phyloP scores from a whole-genome alignment of 352 stramenopile species.

The Aphanomyces stellatus region DNA sequence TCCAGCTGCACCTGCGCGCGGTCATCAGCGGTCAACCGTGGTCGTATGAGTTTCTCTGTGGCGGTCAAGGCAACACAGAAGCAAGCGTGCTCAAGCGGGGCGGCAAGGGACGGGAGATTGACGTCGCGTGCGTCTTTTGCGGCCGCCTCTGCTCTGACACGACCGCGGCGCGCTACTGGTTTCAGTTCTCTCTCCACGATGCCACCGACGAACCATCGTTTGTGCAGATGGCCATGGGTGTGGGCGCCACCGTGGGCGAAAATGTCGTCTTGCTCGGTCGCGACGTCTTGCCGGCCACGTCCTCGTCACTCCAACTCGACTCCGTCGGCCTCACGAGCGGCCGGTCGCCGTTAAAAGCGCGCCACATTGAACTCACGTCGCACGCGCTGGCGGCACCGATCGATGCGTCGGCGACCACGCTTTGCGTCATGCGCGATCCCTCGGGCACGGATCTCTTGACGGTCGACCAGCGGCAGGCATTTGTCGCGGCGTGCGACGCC shows the following conservation, averaged over 20 bases:
- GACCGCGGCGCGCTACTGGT: constrained; percentile 66
- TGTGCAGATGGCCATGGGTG: constrained; percentile 34
- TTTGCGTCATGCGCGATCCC: constrained; percentile 48
- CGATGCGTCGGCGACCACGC: constrained; percentile 31
- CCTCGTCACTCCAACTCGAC: constrained; percentile 29
- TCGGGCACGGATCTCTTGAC: constrained; percentile 52
- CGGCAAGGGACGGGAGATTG: constrained; percentile 32
- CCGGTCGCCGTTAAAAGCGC: constrained; percentile 43
- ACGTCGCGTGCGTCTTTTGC: constrained; percentile 51
- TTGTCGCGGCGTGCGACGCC: constrained; percentile 33
- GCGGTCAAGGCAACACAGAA: constrained; percentile 20
- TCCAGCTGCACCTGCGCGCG: constrained; percentile 8
- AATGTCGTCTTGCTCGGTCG: constrained; percentile 46
- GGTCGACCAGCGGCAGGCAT: constrained; percentile 38
- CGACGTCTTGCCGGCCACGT: constrained; percentile 22
- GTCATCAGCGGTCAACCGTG: background rate
- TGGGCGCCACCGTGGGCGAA: constrained; percentile 41
- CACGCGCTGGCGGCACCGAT: constrained; percentile 1
- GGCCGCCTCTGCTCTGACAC: constrained; percentile 51
- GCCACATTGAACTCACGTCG: constrained; percentile 31
- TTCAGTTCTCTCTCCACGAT: constrained; percentile 19
- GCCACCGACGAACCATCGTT: constrained; percentile 28
- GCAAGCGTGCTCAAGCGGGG: constrained; percentile 19
- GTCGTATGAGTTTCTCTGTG: constrained; percentile 14
- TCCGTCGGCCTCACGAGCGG: constrained; percentile 58